phyloP scores from a whole-genome alignment of 2,329 filamentous ascomycete genomes.

The Calonectria pteridis region DNA sequence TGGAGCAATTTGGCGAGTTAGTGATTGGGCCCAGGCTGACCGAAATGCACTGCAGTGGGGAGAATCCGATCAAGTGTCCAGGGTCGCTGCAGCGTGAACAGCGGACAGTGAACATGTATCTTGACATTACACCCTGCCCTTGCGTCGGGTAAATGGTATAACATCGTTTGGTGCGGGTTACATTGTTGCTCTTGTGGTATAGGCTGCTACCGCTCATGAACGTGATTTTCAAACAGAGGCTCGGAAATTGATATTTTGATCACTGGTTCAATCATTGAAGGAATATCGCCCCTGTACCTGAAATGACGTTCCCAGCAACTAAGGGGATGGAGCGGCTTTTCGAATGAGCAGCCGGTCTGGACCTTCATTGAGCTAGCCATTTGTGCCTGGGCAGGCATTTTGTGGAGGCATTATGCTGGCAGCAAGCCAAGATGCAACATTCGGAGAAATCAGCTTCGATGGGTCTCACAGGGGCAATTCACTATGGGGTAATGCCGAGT shows the following conservation, averaged over 20 bases:
- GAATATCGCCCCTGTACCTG: not conserved
- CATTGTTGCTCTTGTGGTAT: not conserved
- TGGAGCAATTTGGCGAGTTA: not conserved
- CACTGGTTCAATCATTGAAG: not conserved
- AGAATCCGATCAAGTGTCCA: conserved; percentile 27
- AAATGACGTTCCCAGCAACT: conserved; percentile 1
- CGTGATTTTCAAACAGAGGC: not conserved
- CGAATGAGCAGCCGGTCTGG: conserved; percentile 4
- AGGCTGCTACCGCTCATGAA: no score
- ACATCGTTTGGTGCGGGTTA: not conserved
- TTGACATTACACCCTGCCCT: not conserved
- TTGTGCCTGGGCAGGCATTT: conserved; percentile 1
- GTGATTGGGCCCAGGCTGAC: not conserved
- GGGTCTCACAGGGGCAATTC: not conserved
- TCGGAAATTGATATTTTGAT: not conserved
- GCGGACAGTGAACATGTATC: not conserved
- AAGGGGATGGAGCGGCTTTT: not conserved
- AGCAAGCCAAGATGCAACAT: conserved; percentile 3
- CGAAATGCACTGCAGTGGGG: conserved; percentile 20
- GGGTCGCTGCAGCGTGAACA: conserved; percentile 11
- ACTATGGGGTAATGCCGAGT: not conserved
- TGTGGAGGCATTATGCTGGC: conserved; percentile 16
- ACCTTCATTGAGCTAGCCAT: conserved; percentile 3
- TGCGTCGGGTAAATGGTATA: not conserved
- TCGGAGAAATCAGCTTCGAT: not conserved